phyloP scores from a whole-genome alignment of 2,329 filamentous ascomycete genomes.

The Penicillium sp. region DNA sequence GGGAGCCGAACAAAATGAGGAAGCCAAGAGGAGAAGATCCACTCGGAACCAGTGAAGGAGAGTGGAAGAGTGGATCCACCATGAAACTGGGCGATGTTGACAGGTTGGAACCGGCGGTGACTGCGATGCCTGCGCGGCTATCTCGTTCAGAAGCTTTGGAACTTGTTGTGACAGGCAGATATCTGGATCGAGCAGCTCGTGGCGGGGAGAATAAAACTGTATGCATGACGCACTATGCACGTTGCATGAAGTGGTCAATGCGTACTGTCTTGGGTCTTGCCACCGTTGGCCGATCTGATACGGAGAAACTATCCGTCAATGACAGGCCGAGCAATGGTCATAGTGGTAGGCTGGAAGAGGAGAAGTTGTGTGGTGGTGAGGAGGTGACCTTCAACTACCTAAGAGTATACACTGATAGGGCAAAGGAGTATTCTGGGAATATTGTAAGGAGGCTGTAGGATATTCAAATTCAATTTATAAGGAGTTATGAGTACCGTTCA shows the following conservation, averaged over 20 bases:
- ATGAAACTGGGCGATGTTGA: background rate
- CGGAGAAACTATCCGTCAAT: background rate
- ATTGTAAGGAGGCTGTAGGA: too few relatives aligned
- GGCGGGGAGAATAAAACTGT: background rate
- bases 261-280: background rate
- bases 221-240: background rate
- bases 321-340: background rate
- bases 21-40: conserved; percentile 28
- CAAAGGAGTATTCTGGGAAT: too few relatives aligned
- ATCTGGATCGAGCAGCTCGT: background rate
- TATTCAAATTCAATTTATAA: too few relatives aligned
- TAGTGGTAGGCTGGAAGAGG: background rate
- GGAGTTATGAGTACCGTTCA: too few relatives aligned
- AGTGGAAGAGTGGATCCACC: conserved; percentile 23
- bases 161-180: background rate
- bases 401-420: too few relatives aligned
- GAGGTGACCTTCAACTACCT: too few relatives aligned
- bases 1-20: conserved; percentile 22
- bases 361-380: too few relatives aligned
- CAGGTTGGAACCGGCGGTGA: background rate
- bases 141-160: background rate
- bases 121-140: background rate
- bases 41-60: conserved; percentile 21
- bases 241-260: background rate
- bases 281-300: background rate